Base-by-base conservation (phyloP, 2,329 filamentous ascomycete genomes). In the Cercospora zeina region DNA sequence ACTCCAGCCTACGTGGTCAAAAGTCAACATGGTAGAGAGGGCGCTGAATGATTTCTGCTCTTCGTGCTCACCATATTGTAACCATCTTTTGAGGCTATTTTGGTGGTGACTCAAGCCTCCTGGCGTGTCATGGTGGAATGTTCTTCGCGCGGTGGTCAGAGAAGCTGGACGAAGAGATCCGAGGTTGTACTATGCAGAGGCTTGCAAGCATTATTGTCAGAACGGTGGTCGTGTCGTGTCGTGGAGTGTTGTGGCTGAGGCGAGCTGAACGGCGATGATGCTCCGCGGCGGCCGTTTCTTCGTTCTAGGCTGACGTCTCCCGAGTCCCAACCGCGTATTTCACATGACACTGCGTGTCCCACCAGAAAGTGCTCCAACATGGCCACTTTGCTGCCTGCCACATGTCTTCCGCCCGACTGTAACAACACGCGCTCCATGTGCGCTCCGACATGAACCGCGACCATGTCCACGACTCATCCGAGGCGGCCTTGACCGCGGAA, bases 401-500 rank as follows among this genome's bases (percentile, higher is more conserved):
- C 36, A 57, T 57, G 53, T 39, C 33, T 51, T 31, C n/a, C 13
- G 14, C 24, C 16, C 45, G 30, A 51, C 49, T 51, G 27, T 59
- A 39, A 31, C 45, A 39, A 31, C 45, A 53, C 47, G 56, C 56
- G 56, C 45, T 51, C 33, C 16, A 59, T n/a, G 19, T 30, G 56
- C 56, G 56, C 56, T 56, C 54, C 54, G 56, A 59, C 33, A 59
- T 59, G 56, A 53, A 59, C 45, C 33, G 31, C 45, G 56, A 34
- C 2, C 39, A 51, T 59, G 56, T 14, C 47, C n/a, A 21, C 27
- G 27, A 59, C 45, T 51, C 56, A 16, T 59, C 45, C 34, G 47
- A 59, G 45, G 56, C 30, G 36, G 34, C 30, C 56, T 55, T 64
- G 47, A 65, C 33, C 58, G 50, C 59, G 42, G 62, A 62, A 21